A percentile compares a stretch with the other conserved stretches of the same genome.
phyloP scores from a whole-genome alignment of 192 early-diverging fungal species.

The Cladochytrium replicatum region DNA sequence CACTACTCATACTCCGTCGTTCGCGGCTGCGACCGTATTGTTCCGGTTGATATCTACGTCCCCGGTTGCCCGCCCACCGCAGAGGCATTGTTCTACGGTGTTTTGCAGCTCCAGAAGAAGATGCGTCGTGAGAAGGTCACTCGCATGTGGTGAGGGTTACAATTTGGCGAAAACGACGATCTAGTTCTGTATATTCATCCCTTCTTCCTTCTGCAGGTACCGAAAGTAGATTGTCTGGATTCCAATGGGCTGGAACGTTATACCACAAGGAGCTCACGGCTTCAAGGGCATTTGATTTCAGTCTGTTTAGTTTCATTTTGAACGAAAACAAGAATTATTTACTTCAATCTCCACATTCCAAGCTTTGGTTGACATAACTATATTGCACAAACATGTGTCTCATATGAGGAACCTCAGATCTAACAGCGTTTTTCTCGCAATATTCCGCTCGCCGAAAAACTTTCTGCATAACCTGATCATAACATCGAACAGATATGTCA shows the following conservation, averaged over 20 bases:
- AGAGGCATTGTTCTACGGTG: slow-evolving; percentile 92
- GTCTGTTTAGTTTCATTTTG: too few species aligned
- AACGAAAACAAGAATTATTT: too few species aligned
- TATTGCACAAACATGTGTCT: too few species aligned
- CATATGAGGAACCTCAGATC: slow-evolving; percentile 44
- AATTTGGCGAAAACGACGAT: too few species aligned
- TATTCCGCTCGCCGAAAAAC: slow-evolving; percentile 36
- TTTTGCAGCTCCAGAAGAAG: slow-evolving; percentile 98
- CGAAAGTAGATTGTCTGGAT: too few species aligned
- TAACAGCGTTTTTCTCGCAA: slow-evolving; percentile 30
- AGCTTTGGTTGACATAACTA: too few species aligned
- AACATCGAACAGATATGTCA: slow-evolving; percentile 24
- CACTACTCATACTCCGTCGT: slow-evolving; percentile 97
- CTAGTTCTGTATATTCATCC: too few species aligned
- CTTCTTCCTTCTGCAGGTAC: too few species aligned
- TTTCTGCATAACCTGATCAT: slow-evolving; percentile 18
- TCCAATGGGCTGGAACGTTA: too few species aligned
- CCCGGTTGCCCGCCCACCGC: slow-evolving; percentile 97
- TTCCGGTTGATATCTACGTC: slow-evolving; percentile 86
- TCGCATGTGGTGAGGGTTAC: slow-evolving; percentile 47
- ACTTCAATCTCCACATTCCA: too few species aligned
- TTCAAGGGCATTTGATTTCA: too few species aligned
- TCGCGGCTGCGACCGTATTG: slow-evolving; percentile 90
- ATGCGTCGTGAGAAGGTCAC: slow-evolving; percentile 63
- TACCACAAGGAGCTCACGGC: too few species aligned